phyloP scores from a whole-genome alignment of 192 early-diverging fungal species.

The Backusella australiensis region DNA sequence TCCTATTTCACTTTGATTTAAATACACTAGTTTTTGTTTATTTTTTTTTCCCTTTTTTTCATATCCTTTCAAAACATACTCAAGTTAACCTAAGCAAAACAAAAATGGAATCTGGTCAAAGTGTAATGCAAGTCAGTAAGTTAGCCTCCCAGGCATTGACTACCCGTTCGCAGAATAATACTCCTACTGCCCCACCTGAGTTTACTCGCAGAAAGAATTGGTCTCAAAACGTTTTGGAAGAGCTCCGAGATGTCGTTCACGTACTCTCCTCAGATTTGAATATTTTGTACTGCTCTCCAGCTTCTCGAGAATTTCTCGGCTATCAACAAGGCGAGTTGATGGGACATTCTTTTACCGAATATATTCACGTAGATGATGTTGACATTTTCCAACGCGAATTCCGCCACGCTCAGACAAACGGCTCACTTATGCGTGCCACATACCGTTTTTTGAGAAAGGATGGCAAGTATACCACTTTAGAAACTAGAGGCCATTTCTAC shows the following conservation, averaged over 20 bases:
- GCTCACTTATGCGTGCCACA: slow-evolving; percentile 33
- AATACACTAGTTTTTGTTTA: background rate
- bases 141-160: slow-evolving; percentile 11
- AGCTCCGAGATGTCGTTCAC: slow-evolving; percentile 42
- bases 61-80: background rate
- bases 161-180: background rate
- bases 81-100: background rate
- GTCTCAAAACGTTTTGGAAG: slow-evolving; percentile 43
- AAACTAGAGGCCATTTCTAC: slow-evolving; percentile 40
- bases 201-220: slow-evolving; percentile 49
- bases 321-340: slow-evolving; percentile 43
- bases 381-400: slow-evolving; percentile 44
- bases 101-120: slow-evolving; percentile 17
- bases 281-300: slow-evolving; percentile 42
- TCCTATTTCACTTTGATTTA: slow-evolving; percentile 1
- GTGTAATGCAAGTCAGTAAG: slow-evolving; percentile 14
- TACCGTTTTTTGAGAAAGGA: slow-evolving; percentile 46
- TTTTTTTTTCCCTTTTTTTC: background rate
- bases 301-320: slow-evolving; percentile 40
- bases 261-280: slow-evolving; percentile 41
- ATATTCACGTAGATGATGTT: slow-evolving; percentile 45
- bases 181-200: slow-evolving; percentile 13
- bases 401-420: slow-evolving; percentile 25
- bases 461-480: slow-evolving; percentile 41
- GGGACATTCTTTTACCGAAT: slow-evolving; percentile 39